phyloP scores from a whole-genome alignment of 2,329 filamentous ascomycete species.

The Apiospora phragmitis region DNA sequence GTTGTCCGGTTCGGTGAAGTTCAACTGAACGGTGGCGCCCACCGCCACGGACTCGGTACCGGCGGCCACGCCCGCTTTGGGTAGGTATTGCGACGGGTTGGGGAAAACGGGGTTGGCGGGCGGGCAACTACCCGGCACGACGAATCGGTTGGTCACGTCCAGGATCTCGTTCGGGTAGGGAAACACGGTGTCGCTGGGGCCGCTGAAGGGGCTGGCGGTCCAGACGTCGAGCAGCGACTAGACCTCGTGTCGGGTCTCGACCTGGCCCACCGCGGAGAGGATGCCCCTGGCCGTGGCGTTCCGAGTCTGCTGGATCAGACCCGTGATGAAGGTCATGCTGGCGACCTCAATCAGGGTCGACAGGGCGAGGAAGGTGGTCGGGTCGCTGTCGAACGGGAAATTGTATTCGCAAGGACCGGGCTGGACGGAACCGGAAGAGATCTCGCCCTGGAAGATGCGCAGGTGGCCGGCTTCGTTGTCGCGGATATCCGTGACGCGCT shows the following conservation, averaged over 20 bases:
- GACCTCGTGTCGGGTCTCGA: constrained; percentile 39
- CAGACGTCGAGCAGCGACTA: constrained; percentile 44
- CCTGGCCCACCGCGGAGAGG: constrained; percentile 36
- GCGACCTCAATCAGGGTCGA: constrained; percentile 37
- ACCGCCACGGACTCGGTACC: constrained; percentile 30
- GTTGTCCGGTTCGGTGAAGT: constrained; percentile 30
- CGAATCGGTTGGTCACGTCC: constrained; percentile 33
- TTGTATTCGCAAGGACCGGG: constrained; percentile 29
- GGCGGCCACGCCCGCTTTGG: constrained; percentile 28
- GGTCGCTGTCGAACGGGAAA: constrained; percentile 22
- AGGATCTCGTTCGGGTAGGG: constrained; percentile 43
- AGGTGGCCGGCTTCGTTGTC: constrained; percentile 47
- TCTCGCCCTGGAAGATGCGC: constrained; percentile 43
- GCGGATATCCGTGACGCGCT: constrained; percentile 36
- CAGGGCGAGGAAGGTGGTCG: constrained; percentile 26
- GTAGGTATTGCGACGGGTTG: constrained; percentile 35
- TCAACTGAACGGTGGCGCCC: constrained; percentile 32
- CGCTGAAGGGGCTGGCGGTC: constrained; percentile 38
- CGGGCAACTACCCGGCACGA: constrained; percentile 32
- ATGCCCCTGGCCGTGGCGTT: constrained; percentile 34
- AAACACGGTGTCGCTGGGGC: constrained; percentile 41
- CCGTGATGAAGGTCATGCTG: constrained; percentile 40
- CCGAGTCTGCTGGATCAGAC: constrained; percentile 35
- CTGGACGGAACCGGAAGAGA: constrained; percentile 40
- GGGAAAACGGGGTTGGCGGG: constrained; percentile 37